Conservation (phyloP, 2,329 filamentous ascomycete genomes). For the Berkeleyomyces basicola region DNA sequence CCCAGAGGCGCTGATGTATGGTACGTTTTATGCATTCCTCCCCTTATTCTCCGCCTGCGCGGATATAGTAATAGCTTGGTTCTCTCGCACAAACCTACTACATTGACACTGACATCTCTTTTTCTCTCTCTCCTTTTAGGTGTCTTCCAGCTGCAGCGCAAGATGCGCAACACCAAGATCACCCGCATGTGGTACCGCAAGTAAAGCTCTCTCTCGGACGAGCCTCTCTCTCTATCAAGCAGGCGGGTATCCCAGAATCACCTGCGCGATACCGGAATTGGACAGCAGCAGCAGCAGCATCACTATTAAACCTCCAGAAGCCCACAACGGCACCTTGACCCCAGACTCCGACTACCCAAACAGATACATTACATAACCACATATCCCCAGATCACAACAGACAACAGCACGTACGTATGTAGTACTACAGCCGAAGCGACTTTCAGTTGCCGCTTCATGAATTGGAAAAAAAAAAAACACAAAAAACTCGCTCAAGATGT, state of each 20-base stretch:
- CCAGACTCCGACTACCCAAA: not conserved
- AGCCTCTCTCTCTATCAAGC: not conserved
- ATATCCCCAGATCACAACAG: not conserved
- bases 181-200: slow-evolving; percentile 42
- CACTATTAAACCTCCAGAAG: not conserved
- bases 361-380: not conserved
- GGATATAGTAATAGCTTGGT: too few species aligned
- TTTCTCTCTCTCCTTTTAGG: not conserved
- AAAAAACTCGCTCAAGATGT: too few species aligned
- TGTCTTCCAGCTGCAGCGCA: slow-evolving; percentile 61
- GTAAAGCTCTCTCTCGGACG: slow-evolving; percentile 20
- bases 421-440: not conserved
- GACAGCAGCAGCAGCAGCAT: not conserved
- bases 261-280: not conserved
- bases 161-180: slow-evolving; percentile 48
- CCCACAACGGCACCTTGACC: not conserved
- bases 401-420: not conserved
- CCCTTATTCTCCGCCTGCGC: not conserved
- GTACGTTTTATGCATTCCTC: slow-evolving; percentile 17
- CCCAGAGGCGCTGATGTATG: slow-evolving; percentile 46
- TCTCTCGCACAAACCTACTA: not conserved
- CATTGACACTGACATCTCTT: not conserved
- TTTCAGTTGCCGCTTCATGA: not conserved
- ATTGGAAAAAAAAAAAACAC: not conserved
- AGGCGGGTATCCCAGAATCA: not conserved